A percentile compares a stretch with the other conserved stretches of the same genome.
phyloP scores from a whole-genome alignment of 1,139 yeast species.

The Yamadazyma taylorii region DNA sequence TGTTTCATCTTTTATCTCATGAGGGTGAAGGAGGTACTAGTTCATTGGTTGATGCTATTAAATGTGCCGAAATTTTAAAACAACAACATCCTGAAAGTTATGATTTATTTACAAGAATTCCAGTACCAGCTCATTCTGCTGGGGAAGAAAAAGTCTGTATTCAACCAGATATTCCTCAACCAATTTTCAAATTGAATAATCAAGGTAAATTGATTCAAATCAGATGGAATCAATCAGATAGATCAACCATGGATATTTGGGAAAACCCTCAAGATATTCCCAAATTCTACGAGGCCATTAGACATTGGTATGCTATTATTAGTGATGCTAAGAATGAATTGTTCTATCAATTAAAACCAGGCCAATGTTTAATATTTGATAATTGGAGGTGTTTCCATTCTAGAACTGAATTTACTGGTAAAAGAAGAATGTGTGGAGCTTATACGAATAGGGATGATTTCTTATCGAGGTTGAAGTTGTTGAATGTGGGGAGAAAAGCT shows the following conservation, averaged over 20 bases:
- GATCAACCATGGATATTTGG: slow-evolving; percentile 67
- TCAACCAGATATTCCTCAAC: slow-evolving; percentile 60
- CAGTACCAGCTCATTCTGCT: slow-evolving; percentile 75
- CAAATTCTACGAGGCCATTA: slow-evolving; percentile 59
- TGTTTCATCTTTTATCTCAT: slow-evolving; percentile 65
- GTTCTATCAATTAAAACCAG: slow-evolving; percentile 61
- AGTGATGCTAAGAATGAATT: slow-evolving; percentile 54
- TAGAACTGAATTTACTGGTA: slow-evolving; percentile 67
- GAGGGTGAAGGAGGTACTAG: slow-evolving; percentile 77
- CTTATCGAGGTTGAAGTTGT: slow-evolving; percentile 52
- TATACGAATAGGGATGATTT: slow-evolving; percentile 72
- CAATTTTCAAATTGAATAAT: slow-evolving; percentile 59
- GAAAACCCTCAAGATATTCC: slow-evolving; percentile 53
- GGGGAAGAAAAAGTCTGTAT: slow-evolving; percentile 71
- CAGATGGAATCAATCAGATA: slow-evolving; percentile 75
- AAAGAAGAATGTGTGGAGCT: slow-evolving; percentile 76
- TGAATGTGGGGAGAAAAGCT: slow-evolving; percentile 52
- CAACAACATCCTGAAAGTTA: slow-evolving; percentile 53
- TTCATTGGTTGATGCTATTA: slow-evolving; percentile 68
- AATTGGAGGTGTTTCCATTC: slow-evolving; percentile 80
- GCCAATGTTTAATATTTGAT: slow-evolving; percentile 69
- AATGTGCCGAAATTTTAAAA: slow-evolving; percentile 55
- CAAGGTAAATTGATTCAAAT: slow-evolving; percentile 61
- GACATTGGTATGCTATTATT: slow-evolving; percentile 57
- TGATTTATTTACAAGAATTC: slow-evolving; percentile 50